Conservation (phyloP, 2,329 filamentous ascomycete genomes). For the Neonectria sp. region DNA sequence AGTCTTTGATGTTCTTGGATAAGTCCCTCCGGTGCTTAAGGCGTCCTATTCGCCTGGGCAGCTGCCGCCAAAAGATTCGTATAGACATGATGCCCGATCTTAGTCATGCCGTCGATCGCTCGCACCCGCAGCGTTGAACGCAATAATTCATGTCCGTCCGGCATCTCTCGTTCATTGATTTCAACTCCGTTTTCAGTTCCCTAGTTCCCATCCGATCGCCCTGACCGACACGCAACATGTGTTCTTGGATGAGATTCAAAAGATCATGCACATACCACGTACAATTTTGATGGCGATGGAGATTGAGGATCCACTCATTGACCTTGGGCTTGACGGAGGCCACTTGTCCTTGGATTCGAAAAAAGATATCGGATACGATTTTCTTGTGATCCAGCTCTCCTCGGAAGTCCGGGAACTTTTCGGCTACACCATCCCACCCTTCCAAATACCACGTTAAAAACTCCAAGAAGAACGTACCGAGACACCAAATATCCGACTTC, state of each 20-base stretch:
- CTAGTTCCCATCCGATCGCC: background rate
- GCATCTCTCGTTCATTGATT: background rate
- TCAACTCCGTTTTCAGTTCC: background rate
- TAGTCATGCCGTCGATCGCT: background rate
- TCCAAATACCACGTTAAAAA: constrained; percentile 8
- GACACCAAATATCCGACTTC: constrained; percentile 14
- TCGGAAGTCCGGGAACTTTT: background rate
- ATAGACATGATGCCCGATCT: background rate
- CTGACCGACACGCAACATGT: background rate
- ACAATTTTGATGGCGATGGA: background rate
- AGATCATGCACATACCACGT: background rate
- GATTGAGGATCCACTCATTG: background rate
- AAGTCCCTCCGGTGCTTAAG: no score
- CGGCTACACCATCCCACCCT: background rate
- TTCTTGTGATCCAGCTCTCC: background rate
- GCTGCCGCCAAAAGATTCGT: background rate
- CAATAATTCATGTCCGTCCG: background rate
- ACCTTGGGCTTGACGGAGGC: background rate
- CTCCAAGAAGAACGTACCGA: constrained; percentile 1
- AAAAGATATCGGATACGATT: background rate
- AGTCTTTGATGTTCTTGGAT: no score
- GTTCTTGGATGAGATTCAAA: background rate
- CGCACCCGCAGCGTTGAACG: rapidly evolving
- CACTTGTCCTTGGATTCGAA: background rate
- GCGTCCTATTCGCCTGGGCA: background rate